Conservation (phyloP, 2,329 filamentous ascomycete genomes). For the Colletotrichum navitas region DNA sequence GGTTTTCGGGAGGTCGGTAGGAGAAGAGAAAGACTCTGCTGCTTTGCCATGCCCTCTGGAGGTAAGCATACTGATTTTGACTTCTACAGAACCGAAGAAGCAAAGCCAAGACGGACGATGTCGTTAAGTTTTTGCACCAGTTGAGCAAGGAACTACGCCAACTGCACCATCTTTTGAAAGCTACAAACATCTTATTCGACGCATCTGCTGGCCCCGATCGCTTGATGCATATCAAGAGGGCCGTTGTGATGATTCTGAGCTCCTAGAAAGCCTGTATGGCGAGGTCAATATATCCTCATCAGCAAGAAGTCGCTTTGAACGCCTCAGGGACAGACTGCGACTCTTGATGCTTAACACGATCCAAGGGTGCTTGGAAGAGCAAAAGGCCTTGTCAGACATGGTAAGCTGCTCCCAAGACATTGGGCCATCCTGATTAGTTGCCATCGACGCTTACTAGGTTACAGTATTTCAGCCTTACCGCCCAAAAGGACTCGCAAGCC, state of each 20-base stretch:
- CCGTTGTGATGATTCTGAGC: not conserved
- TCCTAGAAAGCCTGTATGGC: not conserved
- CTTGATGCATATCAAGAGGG: constrained; percentile 19
- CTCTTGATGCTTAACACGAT: constrained; percentile 73
- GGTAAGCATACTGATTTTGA: constrained; percentile 22
- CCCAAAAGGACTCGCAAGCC: constrained; percentile 79
- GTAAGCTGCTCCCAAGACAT: constrained; percentile 55
- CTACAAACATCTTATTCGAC: constrained; percentile 70
- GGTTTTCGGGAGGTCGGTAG: constrained; percentile 53
- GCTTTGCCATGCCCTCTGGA: not conserved
- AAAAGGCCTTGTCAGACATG: constrained; percentile 76
- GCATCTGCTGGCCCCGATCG: constrained; percentile 64
- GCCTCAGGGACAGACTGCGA: constrained; percentile 69
- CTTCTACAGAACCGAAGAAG: constrained; percentile 31
- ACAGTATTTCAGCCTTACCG: constrained; percentile 83
- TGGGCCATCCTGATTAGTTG: not conserved
- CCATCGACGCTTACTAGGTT: constrained; percentile 34
- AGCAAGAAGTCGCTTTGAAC: constrained; percentile 69
- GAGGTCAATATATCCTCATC: constrained; percentile 55
- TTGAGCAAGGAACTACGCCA: constrained; percentile 72
- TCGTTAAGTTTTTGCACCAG: constrained; percentile 69
- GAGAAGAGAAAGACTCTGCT: constrained; percentile 28
- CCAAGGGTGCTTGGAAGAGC: constrained; percentile 75
- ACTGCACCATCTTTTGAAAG: constrained; percentile 69
- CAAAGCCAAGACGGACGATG: constrained; percentile 60